Base-by-base conservation (phyloP, 495 filamentous ascomycete species). In the Neurospora cerealis region DNA sequence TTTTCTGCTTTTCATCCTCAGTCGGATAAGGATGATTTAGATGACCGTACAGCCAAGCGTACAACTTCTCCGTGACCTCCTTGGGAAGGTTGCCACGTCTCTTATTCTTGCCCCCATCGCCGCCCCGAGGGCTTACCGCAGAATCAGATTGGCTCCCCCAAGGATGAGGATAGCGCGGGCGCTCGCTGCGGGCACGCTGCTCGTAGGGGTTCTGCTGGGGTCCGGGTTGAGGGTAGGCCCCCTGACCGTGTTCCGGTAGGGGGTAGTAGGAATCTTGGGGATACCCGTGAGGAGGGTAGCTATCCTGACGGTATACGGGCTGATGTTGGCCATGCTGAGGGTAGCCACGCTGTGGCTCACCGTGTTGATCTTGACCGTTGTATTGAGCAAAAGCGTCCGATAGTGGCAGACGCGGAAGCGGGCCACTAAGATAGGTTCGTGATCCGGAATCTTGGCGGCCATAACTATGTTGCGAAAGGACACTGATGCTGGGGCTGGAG, bases 1-100 rank as follows among this genome's bases (percentile, higher is more conserved):
- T 85, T 77, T 90, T 87, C 77, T 93, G 91, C 83, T 97, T 97
- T 82, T 97, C 92, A 70, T 96, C 94, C 78, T 97, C 94, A 40
- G 89, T 94, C 7, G 94, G 94, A 78, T 97, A 97, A 0, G 94
- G 93, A 78, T 95, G 93, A 38, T 89, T 84, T 5, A 94, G 80
- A 82, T 97, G 93, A 28, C 87, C 87, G 66, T 89, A 79, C 73
- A 96, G 93, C 94, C 94, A 97, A 17, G 86, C 83, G n/a, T 92
- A 88, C 46, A 97, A 85, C 71, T 91, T 90, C 80, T 93, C 91
- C 0, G 94, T 97, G 0, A 93, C 91, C 10, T 93, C 90, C 80
- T 96, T 96, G 24, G 94, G 94, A 19, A 97, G 83, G 76, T 97
- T 97, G 4, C 94, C 94, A 54, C 94, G 80, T 6, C 86, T 75